Conservation (phyloP, 345 rosid species). For the Lepidium sativum region DNA sequence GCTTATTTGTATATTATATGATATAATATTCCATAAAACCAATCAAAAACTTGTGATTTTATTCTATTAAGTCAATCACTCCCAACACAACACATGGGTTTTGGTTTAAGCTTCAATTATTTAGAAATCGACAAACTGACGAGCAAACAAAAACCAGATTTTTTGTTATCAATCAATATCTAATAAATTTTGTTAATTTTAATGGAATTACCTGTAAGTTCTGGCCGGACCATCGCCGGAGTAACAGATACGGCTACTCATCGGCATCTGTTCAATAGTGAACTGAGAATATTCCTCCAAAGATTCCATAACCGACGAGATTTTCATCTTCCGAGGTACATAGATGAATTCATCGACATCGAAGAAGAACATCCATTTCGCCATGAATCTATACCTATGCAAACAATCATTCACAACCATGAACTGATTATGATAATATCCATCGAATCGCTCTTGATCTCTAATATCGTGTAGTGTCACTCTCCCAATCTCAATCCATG, state of each 20-base stretch:
- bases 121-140: neutral
- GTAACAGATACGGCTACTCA: constrained; percentile 66
- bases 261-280: constrained; percentile 80
- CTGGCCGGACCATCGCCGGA: constrained; percentile 48
- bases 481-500: constrained; percentile 89
- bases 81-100: constrained; percentile 17
- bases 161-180: neutral
- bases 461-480: constrained; percentile 68
- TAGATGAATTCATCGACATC: constrained; percentile 78
- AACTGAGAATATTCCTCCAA: constrained; percentile 53
- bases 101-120: constrained; percentile 11
- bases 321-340: constrained; percentile 44
- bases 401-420: constrained; percentile 88
- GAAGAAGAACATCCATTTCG: constrained; percentile 92
- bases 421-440: constrained; percentile 91
- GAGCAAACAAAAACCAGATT: neutral
- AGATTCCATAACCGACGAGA: constrained; percentile 54
- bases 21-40: neutral
- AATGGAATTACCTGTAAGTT: constrained; percentile 47
- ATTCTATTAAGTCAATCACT: neutral
- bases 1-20: neutral
- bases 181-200: neutral
- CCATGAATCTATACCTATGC: constrained; percentile 62
- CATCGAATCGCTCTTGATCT: constrained; percentile 90
- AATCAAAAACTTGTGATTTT: constrained; percentile 8